These are phyloP conservation scores for Lupinus albus DNA, from an alignment of 306 rosid genomes.

Conservation along the genomic window DNA sequence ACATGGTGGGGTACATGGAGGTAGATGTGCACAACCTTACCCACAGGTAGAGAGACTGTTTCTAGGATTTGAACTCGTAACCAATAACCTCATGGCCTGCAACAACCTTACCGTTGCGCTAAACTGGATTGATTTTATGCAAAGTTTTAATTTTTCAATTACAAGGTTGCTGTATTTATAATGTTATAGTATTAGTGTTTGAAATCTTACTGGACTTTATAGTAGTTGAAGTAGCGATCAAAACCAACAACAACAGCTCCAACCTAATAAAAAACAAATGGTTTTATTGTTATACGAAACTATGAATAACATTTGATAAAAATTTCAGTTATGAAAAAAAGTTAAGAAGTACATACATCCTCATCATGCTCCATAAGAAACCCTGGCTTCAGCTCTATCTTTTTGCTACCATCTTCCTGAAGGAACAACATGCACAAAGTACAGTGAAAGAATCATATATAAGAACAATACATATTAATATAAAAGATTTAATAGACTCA, in stretches of 20 bases:
- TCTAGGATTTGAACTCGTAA: too few relatives aligned
- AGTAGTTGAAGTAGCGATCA: slow-evolving; percentile 97
- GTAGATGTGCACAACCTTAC: too few relatives aligned
- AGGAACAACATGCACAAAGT: slow-evolving; percentile 15
- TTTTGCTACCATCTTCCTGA: slow-evolving; percentile 90
- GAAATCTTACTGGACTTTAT: slow-evolving; percentile 89
- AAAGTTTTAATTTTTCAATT: slow-evolving; percentile 25
- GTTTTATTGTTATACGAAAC: slow-evolving; percentile 22
- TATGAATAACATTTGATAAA: slow-evolving; percentile 1
- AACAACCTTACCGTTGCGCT: too few relatives aligned
- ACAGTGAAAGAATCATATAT: slow-evolving; percentile 5
- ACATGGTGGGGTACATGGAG: too few relatives aligned
- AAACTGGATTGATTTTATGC: too few relatives aligned
- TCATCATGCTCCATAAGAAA: slow-evolving; percentile 89
- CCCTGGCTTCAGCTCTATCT: slow-evolving; percentile 95
- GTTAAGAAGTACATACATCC: slow-evolving; percentile 56
- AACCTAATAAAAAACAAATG: slow-evolving; percentile 57
- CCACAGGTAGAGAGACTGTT: too few relatives aligned
- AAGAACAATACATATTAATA: slow-evolving; percentile 12
- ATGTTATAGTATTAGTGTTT: slow-evolving; percentile 38
- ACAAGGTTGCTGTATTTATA: slow-evolving; percentile 2
- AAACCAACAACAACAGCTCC: slow-evolving; percentile 99
- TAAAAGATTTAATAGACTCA: not conserved
- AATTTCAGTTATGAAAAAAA: slow-evolving; percentile 28
- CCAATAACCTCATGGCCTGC: too few relatives aligned